Evolutionary conservation across 2,329 filamentous ascomycete species (phyloP), one percentile per base, ranked within the genome.

Genomic region (Colletotrichum sp.): DNA sequence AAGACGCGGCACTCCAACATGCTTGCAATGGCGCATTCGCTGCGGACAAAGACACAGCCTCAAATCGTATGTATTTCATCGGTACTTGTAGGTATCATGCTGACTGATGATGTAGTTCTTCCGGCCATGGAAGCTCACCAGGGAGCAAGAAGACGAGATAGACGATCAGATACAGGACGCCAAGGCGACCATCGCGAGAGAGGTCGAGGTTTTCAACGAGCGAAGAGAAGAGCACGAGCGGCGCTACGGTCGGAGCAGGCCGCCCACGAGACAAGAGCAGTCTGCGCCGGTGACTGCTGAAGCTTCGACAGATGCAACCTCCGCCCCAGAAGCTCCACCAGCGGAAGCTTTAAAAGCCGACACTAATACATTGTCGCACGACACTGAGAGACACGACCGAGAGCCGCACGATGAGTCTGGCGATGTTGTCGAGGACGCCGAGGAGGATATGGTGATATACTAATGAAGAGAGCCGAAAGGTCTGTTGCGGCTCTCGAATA

Each of bases 361-460:
- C 12, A 49, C 18, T 21, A 49, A 49, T 2, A 21, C 81, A 68
- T 63, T 80, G 70, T 79, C 80, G 66, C 78, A 78, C 69, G 79
- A 78, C 72, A 84, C 81, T 76, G 77, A 71, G 60, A 80, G 78
- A 34, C 82, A 82, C 67, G 84, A 87, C 72, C 88, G 85, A 81
- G 88, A 88, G 75, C 82, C 90, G 79, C 90, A 94, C 76, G 94
- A 96, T 80, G 93, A 95, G 77, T 90, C 91, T 67, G 94, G 92
- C 69, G 95, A 96, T 81, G 93, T 96, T 72, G 89, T 98, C 79
- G 92, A 97, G 70, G 94, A 95, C 84, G 95, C 94, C 71, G 95
- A 95, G 76, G 96, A 98, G 86, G 96, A 98, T 81, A 96, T 94
- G 80, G 95, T 98, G 69, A 96, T 98, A 76, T 98, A 98, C 87